Base-by-base conservation (phyloP, 805 yeast species). In the Pichia kluyveri region DNA sequence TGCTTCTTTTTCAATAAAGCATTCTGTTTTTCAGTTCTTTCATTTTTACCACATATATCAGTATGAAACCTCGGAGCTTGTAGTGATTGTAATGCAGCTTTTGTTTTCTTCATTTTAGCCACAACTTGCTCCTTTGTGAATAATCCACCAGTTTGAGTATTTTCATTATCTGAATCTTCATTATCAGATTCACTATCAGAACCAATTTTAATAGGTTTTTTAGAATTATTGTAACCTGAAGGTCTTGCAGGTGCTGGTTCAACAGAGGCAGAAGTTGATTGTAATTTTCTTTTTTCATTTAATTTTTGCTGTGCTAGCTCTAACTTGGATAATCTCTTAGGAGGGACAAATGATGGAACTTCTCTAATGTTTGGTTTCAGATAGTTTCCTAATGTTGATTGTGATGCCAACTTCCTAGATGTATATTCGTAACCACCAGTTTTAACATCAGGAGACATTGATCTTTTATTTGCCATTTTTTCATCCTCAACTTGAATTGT, bases 241-340 rank as follows among this genome's bases (percentile, higher is more conserved):
- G 80, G 77, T 47, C 81, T 59, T 1, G 82, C 66, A 5, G 79
- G 68, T 1, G 79, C 79, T 3, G 79, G 77, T 12, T 60, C 56
- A 26, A 46, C 48, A 15, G 32, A 30, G 4, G 14, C 14, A 11
- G 32, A 30, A 11, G 32, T 12, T 12, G 32, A 30, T 30, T 30
- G 32, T 30, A 6, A 5, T 6, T 48, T 42, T 36, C 56, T 48
- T 31, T 44, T 51, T 43, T 61, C 62, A 2, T 53, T 55, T n/a
- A 65, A 50, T 26, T 58, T 57, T 34, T 53, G 30, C 42, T 60
- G 54, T 0, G 65, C 63, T 37, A 51, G 52, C 38, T 63, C 66
- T 15, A 61, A 47, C 46, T 54, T 51, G 1, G 60, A 55, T 26
- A 60, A 40, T 34, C 67, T 57, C 42, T 60, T 59, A 1, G 56